These are phyloP conservation scores for Stylosanthes scabra DNA, from an alignment of 331 rosid species.

Conservation along the genomic window DNA sequence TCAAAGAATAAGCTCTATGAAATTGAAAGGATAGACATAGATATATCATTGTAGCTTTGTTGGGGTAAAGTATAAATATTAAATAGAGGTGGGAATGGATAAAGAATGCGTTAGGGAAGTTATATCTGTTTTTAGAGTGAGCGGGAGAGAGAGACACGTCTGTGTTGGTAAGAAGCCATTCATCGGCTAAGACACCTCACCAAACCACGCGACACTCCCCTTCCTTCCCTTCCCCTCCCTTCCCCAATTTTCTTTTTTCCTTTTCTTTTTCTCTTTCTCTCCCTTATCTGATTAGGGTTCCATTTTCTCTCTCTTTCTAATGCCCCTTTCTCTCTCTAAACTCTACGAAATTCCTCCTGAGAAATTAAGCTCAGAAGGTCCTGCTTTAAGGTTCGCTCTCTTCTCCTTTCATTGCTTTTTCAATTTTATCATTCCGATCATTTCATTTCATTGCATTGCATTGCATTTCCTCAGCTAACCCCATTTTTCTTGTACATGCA, in stretches of 20 bases:
- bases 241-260: constrained; percentile 5
- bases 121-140: constrained; percentile 34
- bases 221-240: neutral
- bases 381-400: constrained; percentile 18
- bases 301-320: constrained; percentile 26
- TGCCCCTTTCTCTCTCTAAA: constrained; percentile 33
- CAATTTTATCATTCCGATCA: too few species aligned
- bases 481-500: neutral
- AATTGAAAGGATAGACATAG: too few species aligned
- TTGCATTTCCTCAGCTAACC: neutral
- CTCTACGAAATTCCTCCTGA: constrained; percentile 38
- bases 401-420: neutral
- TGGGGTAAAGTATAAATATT: constrained; percentile 40
- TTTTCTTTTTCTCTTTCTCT: neutral
- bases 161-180: constrained; percentile 28
- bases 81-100: constrained; percentile 22
- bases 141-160: constrained; percentile 9
- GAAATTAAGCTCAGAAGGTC: constrained; percentile 35
- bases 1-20: too few species aligned
- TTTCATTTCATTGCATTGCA: neutral
- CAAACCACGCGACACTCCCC: constrained; percentile 24
- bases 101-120: constrained; percentile 9
- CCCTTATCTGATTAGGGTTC: constrained; percentile 2
- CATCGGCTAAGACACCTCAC: constrained; percentile 18
- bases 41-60: neutral